phyloP scores from a whole-genome alignment of 345 rosid species.

The Eucalyptus curtisii region DNA sequence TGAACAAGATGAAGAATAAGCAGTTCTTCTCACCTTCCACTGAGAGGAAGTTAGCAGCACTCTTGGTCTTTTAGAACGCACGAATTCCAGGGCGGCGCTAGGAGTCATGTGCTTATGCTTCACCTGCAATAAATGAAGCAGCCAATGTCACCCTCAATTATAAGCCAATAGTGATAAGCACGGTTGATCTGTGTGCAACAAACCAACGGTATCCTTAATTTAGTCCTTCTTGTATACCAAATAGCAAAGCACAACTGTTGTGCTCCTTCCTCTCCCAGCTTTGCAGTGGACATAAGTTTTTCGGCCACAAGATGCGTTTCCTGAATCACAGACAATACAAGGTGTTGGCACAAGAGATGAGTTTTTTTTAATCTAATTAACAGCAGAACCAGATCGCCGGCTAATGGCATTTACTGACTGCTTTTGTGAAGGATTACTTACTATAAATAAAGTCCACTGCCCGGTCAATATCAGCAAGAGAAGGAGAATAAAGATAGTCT shows the following conservation, averaged over 20 bases:
- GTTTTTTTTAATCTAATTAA: background rate
- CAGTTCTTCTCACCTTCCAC: conserved; percentile 28
- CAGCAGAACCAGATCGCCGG: background rate
- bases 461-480: conserved; percentile 30
- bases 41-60: conserved; percentile 47
- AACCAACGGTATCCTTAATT: background rate
- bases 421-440: conserved; percentile 9
- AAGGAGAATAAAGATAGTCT: conserved; percentile 82
- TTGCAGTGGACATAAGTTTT: conserved; percentile 87
- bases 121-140: conserved; percentile 18
- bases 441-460: conserved; percentile 71
- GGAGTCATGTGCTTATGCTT: conserved; percentile 47
- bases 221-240: conserved; percentile 19
- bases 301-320: conserved; percentile 40
- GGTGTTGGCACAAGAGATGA: background rate
- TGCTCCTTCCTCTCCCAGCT: conserved; percentile 93
- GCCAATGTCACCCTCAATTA: background rate
- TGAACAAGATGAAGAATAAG: background rate
- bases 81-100: conserved; percentile 31
- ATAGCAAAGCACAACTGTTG: conserved; percentile 79
- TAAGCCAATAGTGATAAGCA: background rate
- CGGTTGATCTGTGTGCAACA: background rate
- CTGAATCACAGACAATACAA: conserved; percentile 12
- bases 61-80: conserved; percentile 45
- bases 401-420: background rate